phyloP scores from a whole-genome alignment of 2,329 filamentous ascomycete genomes.

The Onygenales sp. region DNA sequence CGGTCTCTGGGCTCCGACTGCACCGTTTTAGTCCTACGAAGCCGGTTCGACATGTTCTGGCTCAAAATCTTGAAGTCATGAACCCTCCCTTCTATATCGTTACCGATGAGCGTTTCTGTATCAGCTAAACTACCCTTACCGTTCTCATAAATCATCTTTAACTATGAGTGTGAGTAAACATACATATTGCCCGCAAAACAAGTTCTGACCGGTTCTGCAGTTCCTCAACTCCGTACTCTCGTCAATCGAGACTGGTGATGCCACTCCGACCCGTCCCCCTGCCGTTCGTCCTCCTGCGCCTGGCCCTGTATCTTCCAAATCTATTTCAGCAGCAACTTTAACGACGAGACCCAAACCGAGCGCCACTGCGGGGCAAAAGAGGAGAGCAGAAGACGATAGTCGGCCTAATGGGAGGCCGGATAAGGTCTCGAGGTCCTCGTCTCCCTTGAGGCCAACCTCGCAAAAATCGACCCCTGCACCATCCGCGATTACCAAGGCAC shows the following conservation, averaged over 20 bases:
- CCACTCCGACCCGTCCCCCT: conserved; percentile 14
- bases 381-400: neutral
- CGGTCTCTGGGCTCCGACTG: neutral
- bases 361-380: conserved; percentile 1
- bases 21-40: neutral
- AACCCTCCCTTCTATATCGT: neutral
- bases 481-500: neutral
- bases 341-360: neutral
- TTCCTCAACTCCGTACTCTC: conserved; percentile 44
- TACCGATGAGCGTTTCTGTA: neutral
- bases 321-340: neutral
- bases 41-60: neutral
- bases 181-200: neutral
- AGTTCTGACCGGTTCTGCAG: conserved; percentile 17
- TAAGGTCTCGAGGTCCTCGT: conserved; percentile 2
- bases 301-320: conserved; percentile 1
- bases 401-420: neutral
- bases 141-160: neutral
- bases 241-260: conserved; percentile 36
- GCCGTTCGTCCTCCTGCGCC: conserved; percentile 9
- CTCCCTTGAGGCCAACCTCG: neutral
- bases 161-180: conserved; percentile 31
- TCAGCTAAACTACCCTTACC: neutral
- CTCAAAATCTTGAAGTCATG: conserved; percentile 1
- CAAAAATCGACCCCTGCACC: neutral